Evolutionary conservation across 2,329 filamentous ascomycete genomes (phyloP).

Genomic region (Lasiodiplodia gonubiensis): DNA sequence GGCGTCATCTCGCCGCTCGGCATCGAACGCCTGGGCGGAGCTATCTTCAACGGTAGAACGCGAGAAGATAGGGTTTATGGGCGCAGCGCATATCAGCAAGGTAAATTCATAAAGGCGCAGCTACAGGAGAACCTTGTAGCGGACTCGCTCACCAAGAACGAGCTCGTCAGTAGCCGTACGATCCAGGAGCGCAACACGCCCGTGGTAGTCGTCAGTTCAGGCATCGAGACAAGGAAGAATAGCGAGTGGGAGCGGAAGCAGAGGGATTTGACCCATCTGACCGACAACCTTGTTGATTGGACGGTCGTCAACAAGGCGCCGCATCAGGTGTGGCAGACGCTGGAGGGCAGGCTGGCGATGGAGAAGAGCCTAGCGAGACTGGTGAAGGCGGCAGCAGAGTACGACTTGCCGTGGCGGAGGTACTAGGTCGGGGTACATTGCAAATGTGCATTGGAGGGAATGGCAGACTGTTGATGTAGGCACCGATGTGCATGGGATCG

Average conservation of each 20-base stretch:
- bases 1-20: constrained; percentile 88
- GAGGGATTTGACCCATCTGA: constrained; percentile 80
- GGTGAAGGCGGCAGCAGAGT: constrained; percentile 52
- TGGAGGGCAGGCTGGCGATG: constrained; percentile 73
- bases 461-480: not conserved
- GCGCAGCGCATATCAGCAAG: constrained; percentile 74
- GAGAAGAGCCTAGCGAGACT: constrained; percentile 79
- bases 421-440: not conserved
- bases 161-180: constrained; percentile 76
- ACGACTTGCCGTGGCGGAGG: constrained; percentile 23
- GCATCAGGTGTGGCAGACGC: constrained; percentile 82
- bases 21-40: constrained; percentile 77
- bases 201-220: constrained; percentile 82
- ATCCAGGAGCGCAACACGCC: constrained; percentile 80
- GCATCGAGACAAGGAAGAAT: constrained; percentile 69
- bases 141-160: constrained; percentile 79
- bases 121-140: constrained; percentile 93
- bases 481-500: not conserved
- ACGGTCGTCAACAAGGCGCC: constrained; percentile 85
- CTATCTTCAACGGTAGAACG: constrained; percentile 79
- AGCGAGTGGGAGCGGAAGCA: constrained; percentile 82
- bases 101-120: constrained; percentile 86
- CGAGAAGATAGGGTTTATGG: constrained; percentile 87
- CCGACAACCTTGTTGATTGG: constrained; percentile 79
- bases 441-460: not conserved